Evolutionary conservation across 257 asterid genomes (phyloP).

Genomic region (Anisodus acutangulus): DNA sequence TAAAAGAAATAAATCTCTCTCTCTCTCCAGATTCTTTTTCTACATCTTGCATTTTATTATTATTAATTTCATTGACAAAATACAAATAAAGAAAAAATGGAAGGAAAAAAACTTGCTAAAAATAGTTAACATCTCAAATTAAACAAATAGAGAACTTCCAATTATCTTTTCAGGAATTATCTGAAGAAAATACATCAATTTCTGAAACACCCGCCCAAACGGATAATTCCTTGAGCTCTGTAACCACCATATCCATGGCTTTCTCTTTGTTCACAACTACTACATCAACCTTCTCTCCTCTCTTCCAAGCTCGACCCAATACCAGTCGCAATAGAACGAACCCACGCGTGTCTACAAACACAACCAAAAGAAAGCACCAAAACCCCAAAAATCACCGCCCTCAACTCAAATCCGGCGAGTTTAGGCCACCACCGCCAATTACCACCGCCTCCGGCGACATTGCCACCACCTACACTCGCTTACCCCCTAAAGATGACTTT

Average conservation of each 20-base stretch:
- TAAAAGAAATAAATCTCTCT: too few species aligned
- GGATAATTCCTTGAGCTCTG: conserved; percentile 7
- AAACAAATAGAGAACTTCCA: background rate
- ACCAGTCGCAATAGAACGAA: conserved; percentile 28
- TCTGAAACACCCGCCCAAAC: conserved; percentile 28
- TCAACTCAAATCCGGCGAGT: conserved; percentile 46
- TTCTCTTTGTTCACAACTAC: conserved; percentile 28
- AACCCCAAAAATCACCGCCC: conserved; percentile 35
- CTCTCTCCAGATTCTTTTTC: too few species aligned
- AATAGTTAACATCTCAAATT: background rate
- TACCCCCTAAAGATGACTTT: conserved; percentile 84
- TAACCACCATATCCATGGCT: conserved; percentile 32
- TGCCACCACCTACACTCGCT: conserved; percentile 80
- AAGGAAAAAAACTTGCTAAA: too few species aligned
- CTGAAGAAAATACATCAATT: background rate
- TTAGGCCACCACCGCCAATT: conserved; percentile 40
- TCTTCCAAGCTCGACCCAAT: conserved; percentile 36
- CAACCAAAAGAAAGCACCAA: conserved; percentile 32
- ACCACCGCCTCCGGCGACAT: conserved; percentile 62
- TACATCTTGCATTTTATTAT: too few species aligned
- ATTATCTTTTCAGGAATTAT: background rate
- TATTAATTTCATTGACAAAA: too few species aligned
- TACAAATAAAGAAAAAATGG: too few species aligned
- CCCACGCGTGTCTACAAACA: conserved; percentile 28
- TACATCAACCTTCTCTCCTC: conserved; percentile 31